Evolutionary conservation across 805 yeast species (phyloP), one percentile per base, ranked within the genome.

Genomic region (Metschnikowia noctiluminum): DNA sequence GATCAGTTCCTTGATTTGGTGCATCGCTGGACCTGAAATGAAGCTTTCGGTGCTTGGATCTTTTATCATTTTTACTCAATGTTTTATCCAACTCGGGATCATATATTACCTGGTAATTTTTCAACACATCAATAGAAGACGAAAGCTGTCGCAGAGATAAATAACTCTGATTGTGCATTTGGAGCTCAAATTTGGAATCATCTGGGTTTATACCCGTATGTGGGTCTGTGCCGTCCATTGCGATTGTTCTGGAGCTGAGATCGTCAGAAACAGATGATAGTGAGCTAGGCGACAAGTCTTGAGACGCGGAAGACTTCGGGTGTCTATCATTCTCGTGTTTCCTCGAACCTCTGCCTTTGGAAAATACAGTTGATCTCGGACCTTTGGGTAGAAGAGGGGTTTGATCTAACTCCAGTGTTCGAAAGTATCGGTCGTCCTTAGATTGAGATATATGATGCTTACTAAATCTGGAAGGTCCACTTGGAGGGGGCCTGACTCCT

Each of bases 31-130:
- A 70, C 38, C 64, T 60, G 42, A 68, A 67, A 30, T 75, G 70
- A 35, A 75, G 71, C 54, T 77, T 79, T 48, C 71, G 70, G 12
- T 57, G 58, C 38, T 62, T 65, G 4, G 56, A 13, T 51, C 68
- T 70, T 37, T 60, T 55, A 32, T 71, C 74, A 6, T 54, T 46
- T 46, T 69, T 71, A 21, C 59, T 49, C n/a, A 72, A 56, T 3
- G 62, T 35, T 49, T 62, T 60, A 55, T 72, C 76, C 30, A 68
- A 54, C 46, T 71, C 76, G 1, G 77, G 76, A 56, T 83, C 88
- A 56, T 79, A 80, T 2, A 69, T 52, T 0, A 81, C 78, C 51
- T 66, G 73, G 57, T 70, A 75, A 45, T 68, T 65, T 45, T 69
- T 73, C 45, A 48, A 50, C 21, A 45, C 30, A 35, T 55, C 59